Evolutionary conservation across 2,329 filamentous ascomycete genomes (phyloP).

Genomic region (Claviceps humidiphila): DNA sequence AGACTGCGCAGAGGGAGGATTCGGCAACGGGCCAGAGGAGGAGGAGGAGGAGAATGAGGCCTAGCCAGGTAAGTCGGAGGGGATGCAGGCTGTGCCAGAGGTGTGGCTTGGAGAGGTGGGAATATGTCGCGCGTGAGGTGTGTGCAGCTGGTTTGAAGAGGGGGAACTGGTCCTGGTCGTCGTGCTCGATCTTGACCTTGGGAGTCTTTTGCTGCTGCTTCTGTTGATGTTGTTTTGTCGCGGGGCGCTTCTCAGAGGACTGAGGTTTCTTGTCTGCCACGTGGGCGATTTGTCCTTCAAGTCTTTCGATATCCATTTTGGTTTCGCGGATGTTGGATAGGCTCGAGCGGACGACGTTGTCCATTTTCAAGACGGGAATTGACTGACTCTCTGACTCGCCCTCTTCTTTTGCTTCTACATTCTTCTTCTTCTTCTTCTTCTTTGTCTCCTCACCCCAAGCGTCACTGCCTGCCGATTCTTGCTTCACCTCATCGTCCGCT

Average conservation of each 20-base stretch:
- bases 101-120: conserved; percentile 31
- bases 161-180: background rate
- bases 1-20: conserved; percentile 36
- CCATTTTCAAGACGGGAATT: conserved; percentile 35
- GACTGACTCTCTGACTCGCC: conserved; percentile 26
- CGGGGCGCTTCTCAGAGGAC: background rate
- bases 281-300: conserved; percentile 38
- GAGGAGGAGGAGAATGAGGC: conserved; percentile 29
- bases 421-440: background rate
- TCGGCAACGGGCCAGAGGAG: conserved; percentile 43
- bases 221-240: background rate
- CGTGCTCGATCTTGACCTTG: background rate
- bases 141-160: conserved; percentile 8
- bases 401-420: background rate
- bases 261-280: conserved; percentile 15
- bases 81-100: conserved; percentile 31
- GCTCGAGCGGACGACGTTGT: conserved; percentile 36
- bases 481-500: conserved; percentile 6
- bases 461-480: background rate
- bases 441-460: conserved; percentile 7
- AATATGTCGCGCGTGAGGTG: conserved; percentile 17
- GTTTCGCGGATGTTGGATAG: conserved; percentile 39
- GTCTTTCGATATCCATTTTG: conserved; percentile 43
- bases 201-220: background rate
- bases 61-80: conserved; percentile 36